Conservation (phyloP, 345 rosid species). For the Populus tremula region DNA sequence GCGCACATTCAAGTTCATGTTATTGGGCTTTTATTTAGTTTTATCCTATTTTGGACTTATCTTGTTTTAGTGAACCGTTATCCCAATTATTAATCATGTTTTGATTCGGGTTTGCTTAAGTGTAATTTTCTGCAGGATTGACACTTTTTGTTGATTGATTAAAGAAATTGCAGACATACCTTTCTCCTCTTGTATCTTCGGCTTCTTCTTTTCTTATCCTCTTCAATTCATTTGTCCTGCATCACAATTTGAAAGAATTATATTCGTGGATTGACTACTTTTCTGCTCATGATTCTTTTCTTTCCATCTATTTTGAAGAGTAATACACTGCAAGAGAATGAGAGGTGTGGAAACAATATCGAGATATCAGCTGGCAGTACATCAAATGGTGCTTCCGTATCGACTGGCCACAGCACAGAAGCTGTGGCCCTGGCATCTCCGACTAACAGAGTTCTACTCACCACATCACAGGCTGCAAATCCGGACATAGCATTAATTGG, state of each 20-base stretch:
- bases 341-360: background rate
- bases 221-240: background rate
- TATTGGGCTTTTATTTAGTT: no score
- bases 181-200: background rate
- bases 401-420: background rate
- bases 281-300: background rate
- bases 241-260: no score
- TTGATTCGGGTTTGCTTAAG: no score
- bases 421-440: background rate
- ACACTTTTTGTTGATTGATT: background rate
- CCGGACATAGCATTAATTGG: background rate
- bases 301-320: background rate
- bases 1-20: no score
- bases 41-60: no score
- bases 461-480: background rate
- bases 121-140: background rate
- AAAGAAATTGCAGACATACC: background rate
- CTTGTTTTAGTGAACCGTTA: no score
- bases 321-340: background rate
- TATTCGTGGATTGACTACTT: background rate
- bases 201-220: background rate
- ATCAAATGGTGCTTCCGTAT: background rate
- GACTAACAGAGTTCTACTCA: background rate
- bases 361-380: conserved; percentile 12
- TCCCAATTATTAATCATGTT: no score